Percentiles rank a stretch among this genome's conserved stretches.
Conservation (phyloP, 768 basidiomycete species). For the Serendipita sp. region DNA sequence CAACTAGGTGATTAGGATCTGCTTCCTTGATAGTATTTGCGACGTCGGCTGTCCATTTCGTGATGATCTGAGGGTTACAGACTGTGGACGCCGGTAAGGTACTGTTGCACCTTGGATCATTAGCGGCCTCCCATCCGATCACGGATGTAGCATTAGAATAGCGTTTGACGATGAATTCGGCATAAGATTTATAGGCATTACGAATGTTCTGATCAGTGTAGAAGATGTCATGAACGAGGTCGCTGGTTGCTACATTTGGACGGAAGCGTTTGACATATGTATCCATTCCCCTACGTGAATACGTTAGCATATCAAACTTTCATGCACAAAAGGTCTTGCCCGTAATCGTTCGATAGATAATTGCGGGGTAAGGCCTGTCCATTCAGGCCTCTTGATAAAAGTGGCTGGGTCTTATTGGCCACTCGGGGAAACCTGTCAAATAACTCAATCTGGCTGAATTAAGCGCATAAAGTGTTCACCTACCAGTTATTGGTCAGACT, state of each 20-base stretch:
- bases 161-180: constrained; percentile 38
- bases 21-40: constrained; percentile 28
- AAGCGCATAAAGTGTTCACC: constrained; percentile 6
- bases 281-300: constrained; percentile 43
- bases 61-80: constrained; percentile 26
- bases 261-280: constrained; percentile 39
- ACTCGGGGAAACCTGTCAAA: constrained; percentile 9
- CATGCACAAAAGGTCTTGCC: constrained; percentile 19
- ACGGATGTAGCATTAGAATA: constrained; percentile 31
- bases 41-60: constrained; percentile 36
- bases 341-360: constrained; percentile 46
- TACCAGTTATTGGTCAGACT: constrained; percentile 51
- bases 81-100: neutral
- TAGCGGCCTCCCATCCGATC: constrained; percentile 40
- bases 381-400: neutral
- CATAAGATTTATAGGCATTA: neutral
- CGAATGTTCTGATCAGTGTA: constrained; percentile 30
- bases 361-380: constrained; percentile 29
- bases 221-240: constrained; percentile 37
- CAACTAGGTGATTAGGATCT: constrained; percentile 50
- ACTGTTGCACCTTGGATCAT: constrained; percentile 39
- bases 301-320: neutral
- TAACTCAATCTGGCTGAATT: too few species aligned
- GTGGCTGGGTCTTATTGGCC: constrained; percentile 20
- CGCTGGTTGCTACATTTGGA: constrained; percentile 15